phyloP scores from a whole-genome alignment of 2,329 filamentous ascomycete genomes.

The Curvularia eragrostidis region DNA sequence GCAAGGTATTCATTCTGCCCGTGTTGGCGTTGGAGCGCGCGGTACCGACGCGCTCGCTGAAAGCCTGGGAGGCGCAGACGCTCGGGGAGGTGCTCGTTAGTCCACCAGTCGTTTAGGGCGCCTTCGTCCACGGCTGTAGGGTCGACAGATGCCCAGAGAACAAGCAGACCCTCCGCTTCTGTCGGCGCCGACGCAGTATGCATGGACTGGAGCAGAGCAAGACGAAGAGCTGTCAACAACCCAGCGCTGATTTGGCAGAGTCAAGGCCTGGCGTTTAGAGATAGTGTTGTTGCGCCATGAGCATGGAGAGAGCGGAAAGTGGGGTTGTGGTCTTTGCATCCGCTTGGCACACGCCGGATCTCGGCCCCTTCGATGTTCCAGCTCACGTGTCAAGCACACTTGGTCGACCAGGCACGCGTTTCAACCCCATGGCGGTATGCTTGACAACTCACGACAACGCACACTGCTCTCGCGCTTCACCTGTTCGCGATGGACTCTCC shows the following conservation, averaged over 20 bases:
- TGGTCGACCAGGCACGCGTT: constrained; percentile 7
- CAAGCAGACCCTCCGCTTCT: constrained; percentile 3
- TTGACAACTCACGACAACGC: background rate
- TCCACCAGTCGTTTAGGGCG: constrained; percentile 29
- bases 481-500: background rate
- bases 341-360: background rate
- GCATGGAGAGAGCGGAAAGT: background rate
- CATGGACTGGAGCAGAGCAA: background rate
- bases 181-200: background rate
- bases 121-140: constrained; percentile 7
- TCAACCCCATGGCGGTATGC: background rate
- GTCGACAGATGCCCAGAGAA: constrained; percentile 23
- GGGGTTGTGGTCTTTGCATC: background rate
- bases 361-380: background rate
- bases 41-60: constrained; percentile 21
- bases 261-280: background rate
- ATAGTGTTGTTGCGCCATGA: background rate
- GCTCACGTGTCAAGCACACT: constrained; percentile 2
- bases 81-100: constrained; percentile 28
- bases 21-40: background rate
- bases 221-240: background rate
- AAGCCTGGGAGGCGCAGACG: constrained; percentile 24
- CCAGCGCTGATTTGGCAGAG: background rate
- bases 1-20: constrained; percentile 16
- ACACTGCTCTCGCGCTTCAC: background rate